Conservation (phyloP, 176 grass and related monocot species). For the Aegilops tauschii region DNA sequence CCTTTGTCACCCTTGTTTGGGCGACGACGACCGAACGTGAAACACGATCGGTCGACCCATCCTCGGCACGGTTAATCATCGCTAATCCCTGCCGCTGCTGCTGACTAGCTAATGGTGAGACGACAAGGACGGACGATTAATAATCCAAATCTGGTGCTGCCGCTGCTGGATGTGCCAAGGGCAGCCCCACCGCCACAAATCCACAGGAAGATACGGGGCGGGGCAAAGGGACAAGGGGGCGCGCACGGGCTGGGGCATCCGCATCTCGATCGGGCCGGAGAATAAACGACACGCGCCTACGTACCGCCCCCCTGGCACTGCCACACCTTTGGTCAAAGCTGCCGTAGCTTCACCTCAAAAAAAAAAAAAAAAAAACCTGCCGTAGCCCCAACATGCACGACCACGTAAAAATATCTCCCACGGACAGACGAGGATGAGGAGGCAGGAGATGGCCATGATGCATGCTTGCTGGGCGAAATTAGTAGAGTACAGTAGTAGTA, state of each 20-base stretch:
- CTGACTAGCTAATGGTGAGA: not conserved
- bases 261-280: not conserved
- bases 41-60: not conserved
- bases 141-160: not conserved
- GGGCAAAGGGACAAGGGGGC: not conserved
- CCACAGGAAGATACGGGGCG: slow-evolving; percentile 29
- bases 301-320: not conserved
- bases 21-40: not conserved
- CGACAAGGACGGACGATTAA: not conserved
- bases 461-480: not conserved
- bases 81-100: not conserved
- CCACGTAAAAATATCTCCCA: not conserved
- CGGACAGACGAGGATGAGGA: no score
- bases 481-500: not conserved
- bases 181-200: slow-evolving; percentile 6
- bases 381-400: not conserved
- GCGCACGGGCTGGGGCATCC: not conserved
- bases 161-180: not conserved
- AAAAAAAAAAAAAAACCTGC: no score
- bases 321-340: slow-evolving; percentile 4
- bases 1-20: not conserved
- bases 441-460: not conserved
- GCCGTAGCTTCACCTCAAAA: no score
- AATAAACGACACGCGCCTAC: not conserved
- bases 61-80: not conserved